phyloP scores from a whole-genome alignment of 2,329 filamentous ascomycete genomes.

The Chaetomium globosum region DNA sequence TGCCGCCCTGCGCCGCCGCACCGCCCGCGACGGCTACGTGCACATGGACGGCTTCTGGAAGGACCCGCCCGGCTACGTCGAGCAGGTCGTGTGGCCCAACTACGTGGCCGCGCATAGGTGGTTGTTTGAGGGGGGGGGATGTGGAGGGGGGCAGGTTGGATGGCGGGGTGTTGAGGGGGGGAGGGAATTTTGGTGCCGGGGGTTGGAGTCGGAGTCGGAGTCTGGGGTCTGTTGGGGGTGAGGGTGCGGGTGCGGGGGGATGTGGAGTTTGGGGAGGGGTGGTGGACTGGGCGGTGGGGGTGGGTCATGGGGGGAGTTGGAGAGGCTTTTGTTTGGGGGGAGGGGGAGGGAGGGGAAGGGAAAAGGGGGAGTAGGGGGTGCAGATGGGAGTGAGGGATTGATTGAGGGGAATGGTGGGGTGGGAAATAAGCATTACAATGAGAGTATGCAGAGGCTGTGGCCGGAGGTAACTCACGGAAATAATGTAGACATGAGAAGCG shows the following conservation, averaged over 20 bases:
- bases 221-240: not conserved
- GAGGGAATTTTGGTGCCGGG: conserved; percentile 50
- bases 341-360: not conserved
- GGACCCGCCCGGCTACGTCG: conserved; percentile 92
- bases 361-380: too few relatives aligned
- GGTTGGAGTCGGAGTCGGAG: too few relatives aligned
- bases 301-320: conserved; percentile 55
- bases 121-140: conserved; percentile 70
- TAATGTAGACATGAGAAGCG: not conserved
- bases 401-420: not conserved
- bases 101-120: conserved; percentile 81
- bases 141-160: conserved; percentile 60
- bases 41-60: conserved; percentile 90
- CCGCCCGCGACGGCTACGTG: conserved; percentile 74
- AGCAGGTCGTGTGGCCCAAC: conserved; percentile 93
- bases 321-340: conserved; percentile 33
- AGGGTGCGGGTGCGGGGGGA: conserved; percentile 43
- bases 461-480: not conserved
- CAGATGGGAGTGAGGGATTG: not conserved
- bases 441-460: not conserved
- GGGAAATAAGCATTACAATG: not conserved
- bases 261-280: conserved; percentile 63
- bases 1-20: conserved; percentile 65
- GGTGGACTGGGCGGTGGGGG: conserved; percentile 69
- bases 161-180: conserved; percentile 43